Evolutionary conservation across 495 filamentous ascomycete species (phyloP).

Genomic region (Saxophila tyrrhenica): DNA sequence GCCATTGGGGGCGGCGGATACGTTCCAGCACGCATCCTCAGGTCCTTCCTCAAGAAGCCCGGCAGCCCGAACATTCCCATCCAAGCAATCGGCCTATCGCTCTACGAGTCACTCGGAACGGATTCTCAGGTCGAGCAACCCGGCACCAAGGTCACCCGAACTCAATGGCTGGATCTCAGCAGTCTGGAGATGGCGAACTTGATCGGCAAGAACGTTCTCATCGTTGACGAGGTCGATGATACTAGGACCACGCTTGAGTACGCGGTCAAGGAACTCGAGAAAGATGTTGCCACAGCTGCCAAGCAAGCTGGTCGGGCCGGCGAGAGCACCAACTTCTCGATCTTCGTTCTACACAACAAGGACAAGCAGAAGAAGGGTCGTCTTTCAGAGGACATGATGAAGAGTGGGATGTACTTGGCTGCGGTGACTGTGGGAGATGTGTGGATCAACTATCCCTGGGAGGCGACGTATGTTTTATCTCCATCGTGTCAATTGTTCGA

Average conservation of each 20-base stretch:
- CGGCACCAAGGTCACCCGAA: conserved; percentile 91
- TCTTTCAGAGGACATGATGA: conserved; percentile 70
- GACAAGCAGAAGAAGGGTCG: conserved; percentile 87
- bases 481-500: not conserved
- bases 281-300: conserved; percentile 81
- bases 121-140: conserved; percentile 53
- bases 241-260: conserved; percentile 95
- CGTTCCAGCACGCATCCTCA: conserved; percentile 91
- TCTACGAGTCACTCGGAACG: conserved; percentile 72
- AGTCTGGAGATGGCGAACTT: conserved; percentile 82
- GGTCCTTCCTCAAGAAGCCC: conserved; percentile 89
- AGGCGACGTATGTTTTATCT: conserved; percentile 58
- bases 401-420: conserved; percentile 66
- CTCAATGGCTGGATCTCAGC: conserved; percentile 93
- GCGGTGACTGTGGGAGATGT: conserved; percentile 79
- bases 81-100: conserved; percentile 94
- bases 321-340: conserved; percentile 68
- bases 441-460: conserved; percentile 99
- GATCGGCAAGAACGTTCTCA: conserved; percentile 93
- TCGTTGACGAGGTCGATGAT: conserved; percentile 98
- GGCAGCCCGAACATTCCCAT: conserved; percentile 93
- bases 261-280: conserved; percentile 87
- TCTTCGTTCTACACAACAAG: conserved; percentile 91
- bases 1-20: conserved; percentile 97
- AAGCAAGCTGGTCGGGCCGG: conserved; percentile 52